phyloP scores from a whole-genome alignment of 306 rosid genomes.

The Gastrolobium villosum region DNA sequence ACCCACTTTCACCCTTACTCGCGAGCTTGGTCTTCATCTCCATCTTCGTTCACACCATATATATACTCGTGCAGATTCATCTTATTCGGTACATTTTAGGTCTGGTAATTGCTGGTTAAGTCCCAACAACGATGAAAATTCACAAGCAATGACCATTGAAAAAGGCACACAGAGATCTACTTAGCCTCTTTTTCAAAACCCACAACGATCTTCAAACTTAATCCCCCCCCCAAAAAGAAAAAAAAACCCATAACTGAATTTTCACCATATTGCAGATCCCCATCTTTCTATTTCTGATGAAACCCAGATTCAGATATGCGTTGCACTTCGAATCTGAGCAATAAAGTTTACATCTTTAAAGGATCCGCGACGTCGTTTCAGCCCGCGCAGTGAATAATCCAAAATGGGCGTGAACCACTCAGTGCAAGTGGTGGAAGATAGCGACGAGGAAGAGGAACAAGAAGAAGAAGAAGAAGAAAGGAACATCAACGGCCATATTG shows the following conservation, averaged over 20 bases:
- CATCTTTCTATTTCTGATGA: not conserved
- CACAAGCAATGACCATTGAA: not conserved
- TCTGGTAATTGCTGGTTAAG: not conserved
- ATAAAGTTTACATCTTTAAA: slow-evolving; percentile 7
- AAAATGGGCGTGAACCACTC: slow-evolving; percentile 68
- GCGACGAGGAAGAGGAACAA: slow-evolving; percentile 70
- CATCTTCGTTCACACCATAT: not conserved
- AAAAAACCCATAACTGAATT: not conserved
- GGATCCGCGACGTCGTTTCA: slow-evolving; percentile 45
- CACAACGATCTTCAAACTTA: not conserved
- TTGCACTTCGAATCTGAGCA: slow-evolving; percentile 33
- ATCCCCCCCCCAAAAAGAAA: not conserved
- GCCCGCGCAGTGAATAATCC: not conserved
- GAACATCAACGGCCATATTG: slow-evolving; percentile 45
- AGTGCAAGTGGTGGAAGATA: slow-evolving; percentile 59
- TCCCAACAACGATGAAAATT: not conserved
- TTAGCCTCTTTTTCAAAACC: not conserved
- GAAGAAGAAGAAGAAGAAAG: slow-evolving; percentile 56
- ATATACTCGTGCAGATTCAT: not conserved
- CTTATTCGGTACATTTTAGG: not conserved
- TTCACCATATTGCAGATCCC: slow-evolving; percentile 20
- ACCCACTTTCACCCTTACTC: too few species aligned
- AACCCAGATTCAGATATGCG: not conserved
- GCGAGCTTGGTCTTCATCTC: not conserved
- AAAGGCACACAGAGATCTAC: slow-evolving; percentile 11